Conservation (phyloP, 202 grass and related monocot species). For the Hordeum pubiflorum region DNA sequence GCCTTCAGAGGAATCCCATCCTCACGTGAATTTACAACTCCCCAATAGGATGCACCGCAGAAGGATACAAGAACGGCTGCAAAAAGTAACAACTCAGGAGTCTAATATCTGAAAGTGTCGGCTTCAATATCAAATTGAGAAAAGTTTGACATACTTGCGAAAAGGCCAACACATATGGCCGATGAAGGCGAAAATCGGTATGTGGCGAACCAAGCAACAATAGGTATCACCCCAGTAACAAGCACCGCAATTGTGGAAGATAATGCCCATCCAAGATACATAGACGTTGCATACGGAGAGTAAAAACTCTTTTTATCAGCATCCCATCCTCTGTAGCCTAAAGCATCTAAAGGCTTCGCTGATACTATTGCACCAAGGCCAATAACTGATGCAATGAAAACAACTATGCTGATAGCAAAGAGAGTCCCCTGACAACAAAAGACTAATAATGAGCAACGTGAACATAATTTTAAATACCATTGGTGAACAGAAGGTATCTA, state of each 20-base stretch:
- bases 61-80: slow-evolving; percentile 90
- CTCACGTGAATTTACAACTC: slow-evolving; percentile 84
- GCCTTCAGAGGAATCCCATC: slow-evolving; percentile 75
- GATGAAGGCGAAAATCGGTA: slow-evolving; percentile 88
- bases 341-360: slow-evolving; percentile 87
- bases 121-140: slow-evolving; percentile 9
- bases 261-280: slow-evolving; percentile 97
- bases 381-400: slow-evolving; percentile 79
- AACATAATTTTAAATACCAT: slow-evolving; percentile 1
- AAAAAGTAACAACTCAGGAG: slow-evolving; percentile 20
- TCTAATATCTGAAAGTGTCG: slow-evolving; percentile 1
- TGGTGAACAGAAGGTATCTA: background rate
- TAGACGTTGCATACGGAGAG: slow-evolving; percentile 90
- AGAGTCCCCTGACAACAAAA: slow-evolving; percentile 54
- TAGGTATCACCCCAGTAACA: slow-evolving; percentile 70
- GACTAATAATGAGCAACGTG: slow-evolving; percentile 25
- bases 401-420: slow-evolving; percentile 52
- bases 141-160: slow-evolving; percentile 53
- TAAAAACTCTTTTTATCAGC: slow-evolving; percentile 67
- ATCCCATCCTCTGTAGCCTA: slow-evolving; percentile 96
- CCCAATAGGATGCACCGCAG: slow-evolving; percentile 82
- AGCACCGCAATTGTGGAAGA: slow-evolving; percentile 76
- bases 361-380: slow-evolving; percentile 95
- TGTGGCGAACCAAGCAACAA: slow-evolving; percentile 95
- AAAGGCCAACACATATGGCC: slow-evolving; percentile 81